These are phyloP conservation scores for Termitomyces eurrhizus DNA, from an alignment of 768 basidiomycete genomes.

Conservation along the genomic window DNA sequence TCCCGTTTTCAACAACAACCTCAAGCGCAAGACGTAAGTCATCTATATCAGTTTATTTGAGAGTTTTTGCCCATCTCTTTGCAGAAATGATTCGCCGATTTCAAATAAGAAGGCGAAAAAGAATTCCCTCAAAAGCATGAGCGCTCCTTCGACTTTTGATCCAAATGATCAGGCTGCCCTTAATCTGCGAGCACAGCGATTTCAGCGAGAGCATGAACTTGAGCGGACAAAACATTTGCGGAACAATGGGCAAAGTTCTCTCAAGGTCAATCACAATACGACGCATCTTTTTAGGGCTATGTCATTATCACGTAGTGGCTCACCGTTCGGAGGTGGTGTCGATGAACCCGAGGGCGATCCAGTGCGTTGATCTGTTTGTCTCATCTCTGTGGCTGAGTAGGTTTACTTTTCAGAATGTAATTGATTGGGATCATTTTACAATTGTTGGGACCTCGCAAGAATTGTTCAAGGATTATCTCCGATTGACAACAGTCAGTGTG, in stretches of 20 bases:
- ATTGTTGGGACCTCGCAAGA: constrained; percentile 90
- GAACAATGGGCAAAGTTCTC: constrained; percentile 30
- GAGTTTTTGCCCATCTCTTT: background rate
- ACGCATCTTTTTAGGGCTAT: constrained; percentile 49
- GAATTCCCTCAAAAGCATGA: constrained; percentile 11
- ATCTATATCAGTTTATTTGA: constrained; percentile 1
- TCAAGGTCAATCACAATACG: constrained; percentile 46
- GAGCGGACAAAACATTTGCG: constrained; percentile 62
- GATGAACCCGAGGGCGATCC: constrained; percentile 75
- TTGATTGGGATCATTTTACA: constrained; percentile 94
- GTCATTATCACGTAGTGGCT: constrained; percentile 45
- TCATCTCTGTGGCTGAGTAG: background rate
- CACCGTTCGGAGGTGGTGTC: constrained; percentile 40
- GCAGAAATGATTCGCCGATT: constrained; percentile 35
- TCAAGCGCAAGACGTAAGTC: constrained; percentile 70
- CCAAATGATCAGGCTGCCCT: constrained; percentile 66
- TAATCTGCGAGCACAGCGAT: constrained; percentile 79
- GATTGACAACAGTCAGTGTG: constrained; percentile 76
- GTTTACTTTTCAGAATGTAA: constrained; percentile 68
- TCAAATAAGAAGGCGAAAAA: constrained; percentile 44
- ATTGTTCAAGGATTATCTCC: constrained; percentile 93
- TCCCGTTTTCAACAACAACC: constrained; percentile 36
- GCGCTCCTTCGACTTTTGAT: constrained; percentile 35
- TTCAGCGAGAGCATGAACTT: constrained; percentile 86
- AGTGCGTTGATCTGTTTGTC: constrained; percentile 37